Conservation (phyloP, 495 filamentous ascomycete species). For the Aspergillus homomorphus region DNA sequence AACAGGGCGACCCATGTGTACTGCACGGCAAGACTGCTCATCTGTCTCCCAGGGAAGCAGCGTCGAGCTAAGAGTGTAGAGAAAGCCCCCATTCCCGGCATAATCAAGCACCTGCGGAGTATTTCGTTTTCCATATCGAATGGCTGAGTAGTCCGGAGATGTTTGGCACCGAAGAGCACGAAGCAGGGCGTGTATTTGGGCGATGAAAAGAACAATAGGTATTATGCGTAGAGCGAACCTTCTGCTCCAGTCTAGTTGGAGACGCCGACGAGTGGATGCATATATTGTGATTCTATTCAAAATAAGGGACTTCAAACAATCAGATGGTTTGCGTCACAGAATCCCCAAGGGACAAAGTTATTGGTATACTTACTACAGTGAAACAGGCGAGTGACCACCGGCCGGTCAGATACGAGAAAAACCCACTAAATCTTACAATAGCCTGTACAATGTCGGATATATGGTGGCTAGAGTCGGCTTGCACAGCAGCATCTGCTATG, state of each 20-base stretch:
- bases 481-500: conserved; percentile 27
- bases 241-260: conserved; percentile 66
- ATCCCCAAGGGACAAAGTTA: neutral
- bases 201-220: conserved; percentile 71
- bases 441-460: conserved; percentile 38
- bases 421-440: conserved; percentile 67
- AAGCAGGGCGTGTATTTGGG: conserved; percentile 65
- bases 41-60: conserved; percentile 68
- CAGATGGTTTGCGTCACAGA: conserved; percentile 6
- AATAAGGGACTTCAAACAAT: conserved; percentile 63
- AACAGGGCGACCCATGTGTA: conserved; percentile 61
- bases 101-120: conserved; percentile 71
- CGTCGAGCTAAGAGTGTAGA: conserved; percentile 65
- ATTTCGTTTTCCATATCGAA: conserved; percentile 69
- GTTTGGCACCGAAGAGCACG: conserved; percentile 93
- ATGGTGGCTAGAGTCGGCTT: conserved; percentile 29
- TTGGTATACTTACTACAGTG: conserved; percentile 55
- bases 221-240: conserved; percentile 69
- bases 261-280: conserved; percentile 76
- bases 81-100: conserved; percentile 61
- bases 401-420: conserved; percentile 89
- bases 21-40: conserved; percentile 64
- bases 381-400: conserved; percentile 91
- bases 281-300: conserved; percentile 92
- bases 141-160: conserved; percentile 65